Conservation (phyloP, 208 protist species). For the Leptomonas pyrrhocoris region DNA sequence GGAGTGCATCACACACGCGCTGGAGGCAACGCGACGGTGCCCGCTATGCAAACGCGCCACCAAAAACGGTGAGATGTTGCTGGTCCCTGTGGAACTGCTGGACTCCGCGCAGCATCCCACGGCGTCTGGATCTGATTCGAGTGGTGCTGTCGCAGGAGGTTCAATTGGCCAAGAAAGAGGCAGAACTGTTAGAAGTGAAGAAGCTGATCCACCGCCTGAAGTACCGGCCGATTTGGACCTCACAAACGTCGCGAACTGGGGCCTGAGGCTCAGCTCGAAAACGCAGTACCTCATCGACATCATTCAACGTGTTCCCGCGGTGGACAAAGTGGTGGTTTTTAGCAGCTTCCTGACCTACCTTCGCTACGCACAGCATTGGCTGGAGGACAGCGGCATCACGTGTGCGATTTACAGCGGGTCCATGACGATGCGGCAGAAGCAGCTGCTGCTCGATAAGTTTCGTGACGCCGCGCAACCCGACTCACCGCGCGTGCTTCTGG, state of each 20-base stretch:
- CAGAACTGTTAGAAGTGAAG: not conserved
- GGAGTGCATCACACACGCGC: slow-evolving; percentile 59
- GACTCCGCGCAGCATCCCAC: not conserved
- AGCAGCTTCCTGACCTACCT: slow-evolving; percentile 94
- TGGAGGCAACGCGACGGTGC: slow-evolving; percentile 44
- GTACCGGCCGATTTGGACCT: slow-evolving; percentile 32
- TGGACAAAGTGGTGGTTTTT: slow-evolving; percentile 94
- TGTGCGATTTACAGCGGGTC: slow-evolving; percentile 56
- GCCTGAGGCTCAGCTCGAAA: slow-evolving; percentile 64
- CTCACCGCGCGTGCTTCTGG: slow-evolving; percentile 76
- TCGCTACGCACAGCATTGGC: slow-evolving; percentile 74
- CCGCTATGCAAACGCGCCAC: slow-evolving; percentile 59
- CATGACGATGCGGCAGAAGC: slow-evolving; percentile 50
- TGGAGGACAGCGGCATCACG: slow-evolving; percentile 46
- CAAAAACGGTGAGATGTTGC: slow-evolving; percentile 35
- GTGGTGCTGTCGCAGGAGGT: not conserved
- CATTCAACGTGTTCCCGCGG: slow-evolving; percentile 35
- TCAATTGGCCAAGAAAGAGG: not conserved
- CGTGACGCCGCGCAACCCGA: slow-evolving; percentile 6
- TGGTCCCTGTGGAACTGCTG: slow-evolving; percentile 51
- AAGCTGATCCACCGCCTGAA: not conserved
- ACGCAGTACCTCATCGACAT: slow-evolving; percentile 52
- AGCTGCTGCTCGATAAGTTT: slow-evolving; percentile 66
- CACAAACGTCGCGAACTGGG: slow-evolving; percentile 42
- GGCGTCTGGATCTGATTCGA: not conserved